Conservation (phyloP, 1,284 basidiomycete genomes). For the Irpex lacteus region DNA sequence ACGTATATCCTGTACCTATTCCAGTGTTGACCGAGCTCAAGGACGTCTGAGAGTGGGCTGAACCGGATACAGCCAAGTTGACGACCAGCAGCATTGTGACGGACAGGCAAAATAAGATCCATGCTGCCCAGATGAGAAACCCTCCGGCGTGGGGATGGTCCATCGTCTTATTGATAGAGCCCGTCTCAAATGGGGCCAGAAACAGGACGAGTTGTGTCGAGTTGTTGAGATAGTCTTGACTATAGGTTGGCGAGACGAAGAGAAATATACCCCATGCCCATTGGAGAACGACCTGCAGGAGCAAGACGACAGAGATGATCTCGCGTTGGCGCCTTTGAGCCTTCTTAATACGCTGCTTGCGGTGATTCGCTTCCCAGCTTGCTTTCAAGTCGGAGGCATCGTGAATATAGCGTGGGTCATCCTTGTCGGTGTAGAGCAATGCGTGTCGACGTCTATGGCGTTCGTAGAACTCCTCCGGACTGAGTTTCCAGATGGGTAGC, state of each 20-base stretch:
- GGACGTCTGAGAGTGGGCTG: conserved; percentile 16
- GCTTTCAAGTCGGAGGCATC: conserved; percentile 10
- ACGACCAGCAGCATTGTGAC: conserved; percentile 25
- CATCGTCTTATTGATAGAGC: conserved; percentile 18
- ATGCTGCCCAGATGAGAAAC: conserved; percentile 27
- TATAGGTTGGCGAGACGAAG: conserved; percentile 26
- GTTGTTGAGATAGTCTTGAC: conserved; percentile 24
- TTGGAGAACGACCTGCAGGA: conserved; percentile 29
- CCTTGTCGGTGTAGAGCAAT: conserved; percentile 14
- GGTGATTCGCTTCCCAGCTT: conserved; percentile 15
- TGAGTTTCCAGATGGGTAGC: conserved; percentile 27
- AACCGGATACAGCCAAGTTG: conserved; percentile 25
- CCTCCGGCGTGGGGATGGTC: conserved; percentile 2
- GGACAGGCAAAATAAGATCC: conserved; percentile 28
- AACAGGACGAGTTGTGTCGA: conserved; percentile 24
- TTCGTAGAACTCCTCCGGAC: conserved; percentile 22
- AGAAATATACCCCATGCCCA: conserved; percentile 30
- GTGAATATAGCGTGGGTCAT: neutral
- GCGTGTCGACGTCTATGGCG: conserved; percentile 20
- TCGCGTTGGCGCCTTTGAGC: conserved; percentile 23
- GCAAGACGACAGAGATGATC: conserved; percentile 26
- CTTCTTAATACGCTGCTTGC: conserved; percentile 17
- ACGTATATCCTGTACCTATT: neutral
- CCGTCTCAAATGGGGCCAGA: conserved; percentile 17
- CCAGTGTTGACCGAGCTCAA: conserved; percentile 10